Base-by-base conservation (phyloP, 2,329 filamentous ascomycete genomes). In the Helminthosporium solani region DNA sequence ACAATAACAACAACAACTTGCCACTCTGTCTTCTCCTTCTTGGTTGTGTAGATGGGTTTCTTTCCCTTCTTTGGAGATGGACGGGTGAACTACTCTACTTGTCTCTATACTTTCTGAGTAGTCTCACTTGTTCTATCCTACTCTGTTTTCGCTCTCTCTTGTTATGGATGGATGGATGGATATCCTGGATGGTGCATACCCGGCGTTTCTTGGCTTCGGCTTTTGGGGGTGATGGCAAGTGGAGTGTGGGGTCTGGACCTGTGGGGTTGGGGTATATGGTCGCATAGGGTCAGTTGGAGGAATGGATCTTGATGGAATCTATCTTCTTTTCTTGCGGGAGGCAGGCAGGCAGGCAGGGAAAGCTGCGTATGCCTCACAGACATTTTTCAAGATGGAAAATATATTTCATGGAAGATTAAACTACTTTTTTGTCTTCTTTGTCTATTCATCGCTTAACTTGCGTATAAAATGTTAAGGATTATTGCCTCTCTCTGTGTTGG, bases 51-150 rank as follows among this genome's bases (percentile, higher is more conserved):
- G 30, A 39, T 28, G 36, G 7, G 18, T 14, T 36, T 40, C 20
- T 47, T 47, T 51, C 5, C 12, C 50, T 41, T 47, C 41, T 34
- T 48, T 20, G 18, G 21, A 20, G 18, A 3, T 16, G 15, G 14
- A 9, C 9, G 11, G 18, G 6, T 16, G 15, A 7, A 9, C 9
- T 34, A 16, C 33, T 34, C 33, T 34, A 8, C 14, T 34, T 34
- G n/a, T 2, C 33, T 34, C 18, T n/a, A n/a, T n/a, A n/a, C n/a
- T 34, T 19, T 15, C 33, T 18, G 25, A 27, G 31, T n/a, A 18
- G n/a, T n/a, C n/a, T n/a, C n/a, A n/a, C n/a, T n/a, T n/a, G n/a
- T n/a, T n/a, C n/a, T n/a, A n/a, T n/a, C n/a, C n/a, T 33, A 18
- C 31, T 33, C 31, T n/a, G 4, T 31, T 31, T 31, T 31, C 14